These are phyloP conservation scores for Starmerella bacillaris DNA, from an alignment of 805 yeast species.

Conservation along the genomic window DNA sequence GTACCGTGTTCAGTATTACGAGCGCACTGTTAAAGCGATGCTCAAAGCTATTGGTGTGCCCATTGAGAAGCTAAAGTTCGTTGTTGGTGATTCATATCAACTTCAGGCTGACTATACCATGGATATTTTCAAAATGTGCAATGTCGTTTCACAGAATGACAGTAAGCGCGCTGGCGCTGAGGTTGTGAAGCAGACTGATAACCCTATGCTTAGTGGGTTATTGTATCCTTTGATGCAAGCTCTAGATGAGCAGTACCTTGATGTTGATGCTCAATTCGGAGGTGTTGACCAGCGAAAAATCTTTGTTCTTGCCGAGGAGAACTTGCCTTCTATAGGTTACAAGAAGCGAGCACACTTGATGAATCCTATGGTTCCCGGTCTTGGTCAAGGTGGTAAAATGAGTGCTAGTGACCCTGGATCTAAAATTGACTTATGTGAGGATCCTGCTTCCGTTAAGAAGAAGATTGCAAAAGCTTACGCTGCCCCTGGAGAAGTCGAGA, in stretches of 20 bases:
- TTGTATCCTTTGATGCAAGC: constrained; percentile 99
- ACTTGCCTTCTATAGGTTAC: constrained; percentile 71
- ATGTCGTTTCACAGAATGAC: constrained; percentile 77
- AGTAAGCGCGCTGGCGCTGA: constrained; percentile 99
- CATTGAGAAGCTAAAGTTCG: constrained; percentile 68
- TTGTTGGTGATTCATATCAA: constrained; percentile 83
- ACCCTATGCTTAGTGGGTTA: constrained; percentile 81
- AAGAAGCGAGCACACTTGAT: constrained; percentile 94
- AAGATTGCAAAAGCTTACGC: constrained; percentile 85
- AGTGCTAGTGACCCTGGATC: constrained; percentile 98
- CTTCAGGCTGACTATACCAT: constrained; percentile 56
- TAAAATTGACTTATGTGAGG: constrained; percentile 82
- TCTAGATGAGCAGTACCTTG: constrained; percentile 78
- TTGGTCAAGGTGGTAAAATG: constrained; percentile 93
- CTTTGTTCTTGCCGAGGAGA: constrained; percentile 91
- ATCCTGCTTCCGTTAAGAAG: constrained; percentile 72
- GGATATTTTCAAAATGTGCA: constrained; percentile 76
- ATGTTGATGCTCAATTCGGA: constrained; percentile 87
- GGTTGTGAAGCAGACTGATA: constrained; percentile 91
- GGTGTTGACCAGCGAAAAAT: constrained; percentile 98
- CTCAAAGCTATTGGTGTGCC: constrained; percentile 78
- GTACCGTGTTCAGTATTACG: constrained; percentile 81
- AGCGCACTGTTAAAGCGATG: constrained; percentile 63
- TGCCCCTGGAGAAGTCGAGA: constrained; percentile 84
- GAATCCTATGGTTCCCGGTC: constrained; percentile 98